Percentiles rank a stretch among this genome's conserved stretches.
These are phyloP conservation scores for Pseudoscleropodium purum DNA, from an alignment of 225 moss, liverwort and hornwort genomes.

Conservation along the genomic window DNA sequence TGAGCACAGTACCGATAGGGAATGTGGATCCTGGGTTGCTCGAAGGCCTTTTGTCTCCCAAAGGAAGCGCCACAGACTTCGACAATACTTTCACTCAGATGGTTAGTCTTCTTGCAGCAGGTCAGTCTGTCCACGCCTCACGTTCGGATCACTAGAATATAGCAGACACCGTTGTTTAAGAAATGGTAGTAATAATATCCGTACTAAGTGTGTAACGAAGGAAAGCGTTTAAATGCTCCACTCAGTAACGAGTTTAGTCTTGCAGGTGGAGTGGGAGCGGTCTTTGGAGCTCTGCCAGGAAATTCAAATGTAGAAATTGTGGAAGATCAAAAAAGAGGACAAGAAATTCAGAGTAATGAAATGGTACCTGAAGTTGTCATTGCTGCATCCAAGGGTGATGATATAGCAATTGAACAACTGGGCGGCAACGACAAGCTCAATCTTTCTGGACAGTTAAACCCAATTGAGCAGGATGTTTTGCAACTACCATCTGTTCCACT, in stretches of 20 bases:
- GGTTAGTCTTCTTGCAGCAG: constrained; percentile 94
- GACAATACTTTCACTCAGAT: constrained; percentile 84
- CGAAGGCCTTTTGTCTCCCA: constrained; percentile 43
- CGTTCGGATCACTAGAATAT: not conserved
- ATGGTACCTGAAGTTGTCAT: not conserved
- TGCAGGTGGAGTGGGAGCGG: constrained; percentile 85
- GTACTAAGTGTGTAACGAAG: not conserved
- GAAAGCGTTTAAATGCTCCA: not conserved
- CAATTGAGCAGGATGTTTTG: constrained; percentile 10
- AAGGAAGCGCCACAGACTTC: constrained; percentile 51
- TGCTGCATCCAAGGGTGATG: not conserved
- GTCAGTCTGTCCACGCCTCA: constrained; percentile 30
- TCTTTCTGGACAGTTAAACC: not conserved
- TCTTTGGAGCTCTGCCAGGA: constrained; percentile 63
- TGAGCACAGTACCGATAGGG: constrained; percentile 29
- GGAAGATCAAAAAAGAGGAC: constrained; percentile 32
- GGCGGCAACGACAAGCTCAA: constrained; percentile 1
- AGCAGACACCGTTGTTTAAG: not conserved
- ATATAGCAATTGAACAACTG: not conserved
- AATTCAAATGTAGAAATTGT: constrained; percentile 19
- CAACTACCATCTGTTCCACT: not conserved
- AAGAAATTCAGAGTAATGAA: constrained; percentile 16
- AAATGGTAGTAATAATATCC: not conserved
- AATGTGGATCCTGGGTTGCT: constrained; percentile 39
- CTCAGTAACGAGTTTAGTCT: not conserved